phyloP scores from a whole-genome alignment of 2,329 filamentous ascomycete species.

The Tolypocladium tundrense region DNA sequence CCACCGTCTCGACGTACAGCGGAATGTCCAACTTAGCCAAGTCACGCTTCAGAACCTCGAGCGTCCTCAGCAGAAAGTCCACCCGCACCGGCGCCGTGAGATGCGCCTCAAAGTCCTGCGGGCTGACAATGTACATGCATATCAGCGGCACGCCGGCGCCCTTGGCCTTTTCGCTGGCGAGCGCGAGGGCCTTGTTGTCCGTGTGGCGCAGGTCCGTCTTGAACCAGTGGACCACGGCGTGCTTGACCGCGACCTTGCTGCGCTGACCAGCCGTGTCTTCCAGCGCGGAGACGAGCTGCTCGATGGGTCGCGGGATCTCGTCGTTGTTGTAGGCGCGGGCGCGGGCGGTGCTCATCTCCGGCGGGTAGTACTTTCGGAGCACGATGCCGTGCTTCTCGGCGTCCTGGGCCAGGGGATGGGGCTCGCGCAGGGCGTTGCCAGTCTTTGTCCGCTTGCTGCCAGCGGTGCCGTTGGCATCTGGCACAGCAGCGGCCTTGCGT shows the following conservation, averaged over 20 bases:
- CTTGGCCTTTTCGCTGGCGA: conserved; percentile 56
- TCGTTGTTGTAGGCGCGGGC: conserved; percentile 65
- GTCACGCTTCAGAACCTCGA: conserved; percentile 55
- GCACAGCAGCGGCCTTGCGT: conserved; percentile 14
- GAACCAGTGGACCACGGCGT: conserved; percentile 80
- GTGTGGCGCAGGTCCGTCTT: conserved; percentile 65
- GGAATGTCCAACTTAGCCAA: conserved; percentile 66
- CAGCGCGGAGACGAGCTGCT: conserved; percentile 52
- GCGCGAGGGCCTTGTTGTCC: conserved; percentile 63
- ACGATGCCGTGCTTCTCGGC: conserved; percentile 51
- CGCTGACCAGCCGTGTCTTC: conserved; percentile 47
- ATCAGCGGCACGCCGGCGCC: conserved; percentile 62
- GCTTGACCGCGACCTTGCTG: conserved; percentile 38
- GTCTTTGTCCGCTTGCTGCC: conserved; percentile 21
- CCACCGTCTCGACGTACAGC: conserved; percentile 62
- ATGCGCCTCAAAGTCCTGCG: conserved; percentile 78
- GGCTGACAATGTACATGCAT: conserved; percentile 68
- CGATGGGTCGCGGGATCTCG: conserved; percentile 61
- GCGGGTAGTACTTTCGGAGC: conserved; percentile 68
- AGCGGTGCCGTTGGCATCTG: conserved; percentile 12
- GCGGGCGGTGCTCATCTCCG: conserved; percentile 74
- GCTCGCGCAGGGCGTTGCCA: conserved; percentile 27
- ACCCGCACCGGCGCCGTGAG: conserved; percentile 61
- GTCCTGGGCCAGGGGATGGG: conserved; percentile 35
- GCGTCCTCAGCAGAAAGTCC: conserved; percentile 68